Base-by-base conservation (phyloP, 129 eudicot species). In the Sambucus nigra region DNA sequence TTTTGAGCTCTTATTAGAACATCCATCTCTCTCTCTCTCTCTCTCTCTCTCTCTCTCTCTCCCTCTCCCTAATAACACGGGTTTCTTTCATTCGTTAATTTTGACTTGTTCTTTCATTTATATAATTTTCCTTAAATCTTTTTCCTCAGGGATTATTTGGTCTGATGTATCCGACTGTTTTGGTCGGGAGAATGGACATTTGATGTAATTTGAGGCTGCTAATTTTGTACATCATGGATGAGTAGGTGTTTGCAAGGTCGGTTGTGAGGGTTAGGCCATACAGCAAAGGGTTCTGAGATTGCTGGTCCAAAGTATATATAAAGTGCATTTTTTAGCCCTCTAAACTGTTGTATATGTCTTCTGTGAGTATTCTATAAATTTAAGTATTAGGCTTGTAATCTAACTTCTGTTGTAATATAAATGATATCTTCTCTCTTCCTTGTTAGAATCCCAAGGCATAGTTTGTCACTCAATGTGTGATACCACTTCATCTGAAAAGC, bases 111-210 rank as follows among this genome's bases (percentile, higher is more conserved):
- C n/a, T n/a, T n/a, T n/a, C n/a, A n/a, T n/a, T n/a, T n/a, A 29
- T 8, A 8, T 29, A 3, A 29, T 4, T 3, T 29, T 8, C 8
- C 5, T 8, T 29, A 8, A 29, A 29, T 29, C 18, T 7, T 55
- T 55, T 33, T 55, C 42, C 14, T 29, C 46, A 31, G 60, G 60
- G 32, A n/a, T n/a, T n/a, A n/a, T n/a, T n/a, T n/a, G 13, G 13
- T n/a, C 33, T 23, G 13, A 33, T 11, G 28, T 44, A 29, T 4
- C n/a, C n/a, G 11, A 33, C 8, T 29, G 16, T 35, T 27, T 41
- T 32, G n/a, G 26, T 33, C 47, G 33, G 26, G 15, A 20, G 45
- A 17, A 17, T 19, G 10, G 3, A 18, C 20, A n/a, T 32, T 17
- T 4, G 16, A 10, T 53, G 33, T 56, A 29, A 29, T 29, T 4